phyloP scores from a whole-genome alignment of 768 basidiomycete species.

The Dacryopinax spathularia region DNA sequence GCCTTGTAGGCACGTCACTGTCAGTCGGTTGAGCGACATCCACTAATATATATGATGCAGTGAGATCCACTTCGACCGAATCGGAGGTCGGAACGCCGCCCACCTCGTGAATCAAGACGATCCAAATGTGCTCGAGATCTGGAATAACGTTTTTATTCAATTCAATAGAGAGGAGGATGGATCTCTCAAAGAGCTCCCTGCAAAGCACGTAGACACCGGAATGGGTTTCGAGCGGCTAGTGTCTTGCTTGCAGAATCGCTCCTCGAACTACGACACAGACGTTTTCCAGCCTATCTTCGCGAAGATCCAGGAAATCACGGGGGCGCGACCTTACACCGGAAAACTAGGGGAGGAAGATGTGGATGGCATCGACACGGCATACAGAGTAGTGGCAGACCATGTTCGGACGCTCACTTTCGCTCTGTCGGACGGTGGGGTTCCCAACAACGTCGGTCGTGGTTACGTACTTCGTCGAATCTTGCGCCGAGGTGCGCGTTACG shows the following conservation, averaged over 20 bases:
- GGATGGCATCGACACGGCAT: slow-evolving; percentile 94
- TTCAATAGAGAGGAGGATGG: slow-evolving; percentile 91
- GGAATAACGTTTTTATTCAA: slow-evolving; percentile 99
- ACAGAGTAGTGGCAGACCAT: slow-evolving; percentile 94
- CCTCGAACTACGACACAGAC: slow-evolving; percentile 97
- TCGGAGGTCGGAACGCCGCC: slow-evolving; percentile 92
- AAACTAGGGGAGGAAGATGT: slow-evolving; percentile 89
- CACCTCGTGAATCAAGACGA: slow-evolving; percentile 91
- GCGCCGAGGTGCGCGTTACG: slow-evolving; percentile 86
- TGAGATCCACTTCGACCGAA: slow-evolving; percentile 93
- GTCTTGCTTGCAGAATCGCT: slow-evolving; percentile 76
- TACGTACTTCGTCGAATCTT: slow-evolving; percentile 94
- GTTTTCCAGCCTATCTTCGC: slow-evolving; percentile 80
- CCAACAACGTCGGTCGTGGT: slow-evolving; percentile 89
- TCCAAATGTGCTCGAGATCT: slow-evolving; percentile 92
- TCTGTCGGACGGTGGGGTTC: slow-evolving; percentile 89
- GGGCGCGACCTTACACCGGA: slow-evolving; percentile 74
- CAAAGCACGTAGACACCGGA: slow-evolving; percentile 94
- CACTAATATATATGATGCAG: slow-evolving; percentile 26
- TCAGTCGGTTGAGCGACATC: background rate
- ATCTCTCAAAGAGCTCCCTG: slow-evolving; percentile 62
- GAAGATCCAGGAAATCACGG: slow-evolving; percentile 76
- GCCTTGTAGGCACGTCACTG: slow-evolving; percentile 58
- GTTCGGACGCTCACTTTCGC: slow-evolving; percentile 91
- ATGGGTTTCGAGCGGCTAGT: slow-evolving; percentile 99